phyloP scores from a whole-genome alignment of 1,284 basidiomycete genomes.

The Trichosporon faecale region DNA sequence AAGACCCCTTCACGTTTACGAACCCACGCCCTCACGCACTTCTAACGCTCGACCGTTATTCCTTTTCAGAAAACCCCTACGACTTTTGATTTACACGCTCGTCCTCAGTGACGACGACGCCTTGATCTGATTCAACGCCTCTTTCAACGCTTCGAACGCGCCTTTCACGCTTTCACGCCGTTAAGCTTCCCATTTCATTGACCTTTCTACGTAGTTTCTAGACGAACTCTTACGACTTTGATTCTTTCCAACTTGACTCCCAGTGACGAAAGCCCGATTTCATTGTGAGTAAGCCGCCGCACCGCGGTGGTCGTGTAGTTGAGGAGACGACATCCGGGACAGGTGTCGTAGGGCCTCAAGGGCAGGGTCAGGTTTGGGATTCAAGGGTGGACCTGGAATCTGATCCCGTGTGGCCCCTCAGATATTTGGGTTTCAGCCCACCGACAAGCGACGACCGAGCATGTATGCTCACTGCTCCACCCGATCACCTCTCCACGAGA shows the following conservation, averaged over 20 bases:
- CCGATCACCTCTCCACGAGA: neutral
- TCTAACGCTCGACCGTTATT: neutral
- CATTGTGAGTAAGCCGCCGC: neutral
- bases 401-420: conserved; percentile 6
- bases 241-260: neutral
- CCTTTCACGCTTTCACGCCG: neutral
- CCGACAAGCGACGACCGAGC: neutral
- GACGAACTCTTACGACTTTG: conserved; percentile 2
- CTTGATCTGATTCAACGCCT: neutral
- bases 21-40: conserved; percentile 10
- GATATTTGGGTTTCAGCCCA: neutral
- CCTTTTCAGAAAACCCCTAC: neutral
- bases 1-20: conserved; percentile 2
- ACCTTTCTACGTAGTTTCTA: conserved; percentile 9
- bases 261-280: conserved; percentile 8
- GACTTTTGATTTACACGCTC: neutral
- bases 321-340: neutral
- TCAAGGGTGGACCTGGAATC: neutral
- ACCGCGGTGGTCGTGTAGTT: neutral
- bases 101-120: neutral
- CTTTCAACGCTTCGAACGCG: neutral
- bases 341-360: neutral
- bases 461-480: neutral
- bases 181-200: neutral
- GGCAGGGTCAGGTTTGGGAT: neutral